Percentiles rank a stretch among this genome's conserved stretches.
Conservation (phyloP, 2,329 filamentous ascomycete species). For the Trichoderma oligosporum region DNA sequence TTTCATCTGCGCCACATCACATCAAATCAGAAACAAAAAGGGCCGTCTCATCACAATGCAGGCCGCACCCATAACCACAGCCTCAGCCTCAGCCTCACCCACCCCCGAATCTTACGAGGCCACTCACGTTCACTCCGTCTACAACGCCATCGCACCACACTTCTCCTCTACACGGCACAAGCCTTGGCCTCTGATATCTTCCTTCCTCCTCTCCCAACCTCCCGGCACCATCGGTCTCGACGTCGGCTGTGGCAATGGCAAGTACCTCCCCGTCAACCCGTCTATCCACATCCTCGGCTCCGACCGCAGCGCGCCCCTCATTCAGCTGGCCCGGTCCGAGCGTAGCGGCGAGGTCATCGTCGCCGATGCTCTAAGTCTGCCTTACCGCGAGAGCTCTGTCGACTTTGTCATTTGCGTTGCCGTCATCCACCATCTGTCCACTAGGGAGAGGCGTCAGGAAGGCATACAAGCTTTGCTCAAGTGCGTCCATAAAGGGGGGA, state of each 20-base stretch:
- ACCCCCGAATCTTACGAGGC: slow-evolving; percentile 67
- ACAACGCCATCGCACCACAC: slow-evolving; percentile 80
- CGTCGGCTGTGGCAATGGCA: slow-evolving; percentile 94
- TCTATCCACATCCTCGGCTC: slow-evolving; percentile 77
- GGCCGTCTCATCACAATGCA: too few relatives aligned
- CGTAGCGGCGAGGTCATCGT: slow-evolving; percentile 64
- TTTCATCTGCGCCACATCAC: not conserved
- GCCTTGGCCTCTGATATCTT: slow-evolving; percentile 89
- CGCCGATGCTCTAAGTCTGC: slow-evolving; percentile 79
- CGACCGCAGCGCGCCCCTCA: slow-evolving; percentile 67
- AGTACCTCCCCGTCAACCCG: slow-evolving; percentile 80
- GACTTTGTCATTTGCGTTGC: slow-evolving; percentile 95
- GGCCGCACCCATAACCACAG: not conserved
- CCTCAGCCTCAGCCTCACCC: not conserved
- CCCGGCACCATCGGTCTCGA: slow-evolving; percentile 80
- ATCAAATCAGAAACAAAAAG: not conserved
- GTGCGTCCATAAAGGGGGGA: slow-evolving; percentile 60
- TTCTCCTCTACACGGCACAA: slow-evolving; percentile 76
- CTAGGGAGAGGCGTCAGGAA: slow-evolving; percentile 64
- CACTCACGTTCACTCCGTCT: slow-evolving; percentile 85
- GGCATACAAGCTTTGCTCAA: slow-evolving; percentile 69
- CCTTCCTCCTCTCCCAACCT: slow-evolving; percentile 64
- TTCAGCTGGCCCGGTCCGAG: slow-evolving; percentile 44
- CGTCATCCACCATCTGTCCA: slow-evolving; percentile 90
- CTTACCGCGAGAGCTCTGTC: slow-evolving; percentile 57